A percentile compares a stretch with the other conserved stretches of the same genome.
Conservation (phyloP, 176 grass and related monocot species). For the Oryza officinalis region DNA sequence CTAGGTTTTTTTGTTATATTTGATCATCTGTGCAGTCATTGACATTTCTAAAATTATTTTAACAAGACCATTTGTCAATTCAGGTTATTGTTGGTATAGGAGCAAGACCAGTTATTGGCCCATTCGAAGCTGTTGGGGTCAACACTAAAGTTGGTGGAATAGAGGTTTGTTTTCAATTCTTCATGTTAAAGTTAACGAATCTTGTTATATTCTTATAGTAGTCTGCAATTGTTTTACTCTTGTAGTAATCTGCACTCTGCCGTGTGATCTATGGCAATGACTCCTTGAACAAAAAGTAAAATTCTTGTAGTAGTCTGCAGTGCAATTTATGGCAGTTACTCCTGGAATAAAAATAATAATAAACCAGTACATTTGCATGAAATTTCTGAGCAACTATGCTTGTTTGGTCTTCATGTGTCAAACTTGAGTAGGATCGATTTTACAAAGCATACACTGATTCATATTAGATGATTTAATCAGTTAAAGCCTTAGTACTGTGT, state of each 20-base stretch:
- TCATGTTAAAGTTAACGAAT: conserved; percentile 17
- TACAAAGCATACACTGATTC: background rate
- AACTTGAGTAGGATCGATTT: background rate
- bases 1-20: background rate
- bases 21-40: background rate
- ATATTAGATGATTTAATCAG: background rate
- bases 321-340: background rate
- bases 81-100: conserved; percentile 95
- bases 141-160: conserved; percentile 85
- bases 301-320: no score
- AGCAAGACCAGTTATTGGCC: conserved; percentile 85
- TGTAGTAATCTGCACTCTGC: no score
- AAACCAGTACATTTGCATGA: background rate
- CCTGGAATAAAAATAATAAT: background rate
- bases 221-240: background rate
- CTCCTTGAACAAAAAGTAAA: no score
- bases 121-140: conserved; percentile 80
- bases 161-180: conserved; percentile 65
- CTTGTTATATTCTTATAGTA: conserved; percentile 21
- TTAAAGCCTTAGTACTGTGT: conserved; percentile 7
- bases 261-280: no score
- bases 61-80: conserved; percentile 16
- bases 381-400: conserved; percentile 5
- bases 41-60: conserved; percentile 1
- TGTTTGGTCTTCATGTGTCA: background rate